These are phyloP conservation scores for Paralagenidium karlingii DNA, from an alignment of 352 stramenopile species.

Conservation along the genomic window DNA sequence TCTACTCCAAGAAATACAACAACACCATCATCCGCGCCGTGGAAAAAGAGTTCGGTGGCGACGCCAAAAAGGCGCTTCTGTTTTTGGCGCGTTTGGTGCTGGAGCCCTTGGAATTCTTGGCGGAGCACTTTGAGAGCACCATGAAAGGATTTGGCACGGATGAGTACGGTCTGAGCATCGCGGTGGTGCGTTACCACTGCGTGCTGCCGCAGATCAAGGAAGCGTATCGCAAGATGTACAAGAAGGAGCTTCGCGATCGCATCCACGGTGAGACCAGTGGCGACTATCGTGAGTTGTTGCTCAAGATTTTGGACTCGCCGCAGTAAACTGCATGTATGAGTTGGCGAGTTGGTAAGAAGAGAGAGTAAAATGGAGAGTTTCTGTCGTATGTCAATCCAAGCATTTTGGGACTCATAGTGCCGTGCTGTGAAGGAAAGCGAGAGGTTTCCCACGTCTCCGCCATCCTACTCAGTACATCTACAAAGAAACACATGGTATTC, in stretches of 20 bases:
- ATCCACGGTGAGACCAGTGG: conserved; percentile 72
- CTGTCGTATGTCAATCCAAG: too few species aligned
- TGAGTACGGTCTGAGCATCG: conserved; percentile 40
- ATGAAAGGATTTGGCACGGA: conserved; percentile 70
- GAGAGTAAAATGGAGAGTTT: too few species aligned
- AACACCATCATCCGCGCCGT: conserved; percentile 43
- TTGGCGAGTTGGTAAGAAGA: too few species aligned
- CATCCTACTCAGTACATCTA: too few species aligned
- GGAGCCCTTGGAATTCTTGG: conserved; percentile 39
- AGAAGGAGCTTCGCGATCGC: conserved; percentile 63
- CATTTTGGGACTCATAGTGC: too few species aligned
- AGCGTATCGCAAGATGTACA: conserved; percentile 67
- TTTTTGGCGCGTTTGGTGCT: conserved; percentile 51
- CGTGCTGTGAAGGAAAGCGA: too few species aligned
- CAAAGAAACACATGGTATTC: too few species aligned
- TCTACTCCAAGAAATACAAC: conserved; percentile 51
- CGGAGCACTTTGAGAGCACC: conserved; percentile 53
- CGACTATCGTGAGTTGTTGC: conserved; percentile 55
- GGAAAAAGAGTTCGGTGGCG: conserved; percentile 53
- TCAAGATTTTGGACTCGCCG: conserved; percentile 34
- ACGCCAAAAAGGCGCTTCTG: conserved; percentile 34
- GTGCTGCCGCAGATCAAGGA: conserved; percentile 59
- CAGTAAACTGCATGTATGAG: too few species aligned
- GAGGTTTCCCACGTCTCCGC: too few species aligned
- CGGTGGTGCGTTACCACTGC: conserved; percentile 67